Conservation (phyloP, 805 yeast genomes). For the Geotrichum ghanense region DNA sequence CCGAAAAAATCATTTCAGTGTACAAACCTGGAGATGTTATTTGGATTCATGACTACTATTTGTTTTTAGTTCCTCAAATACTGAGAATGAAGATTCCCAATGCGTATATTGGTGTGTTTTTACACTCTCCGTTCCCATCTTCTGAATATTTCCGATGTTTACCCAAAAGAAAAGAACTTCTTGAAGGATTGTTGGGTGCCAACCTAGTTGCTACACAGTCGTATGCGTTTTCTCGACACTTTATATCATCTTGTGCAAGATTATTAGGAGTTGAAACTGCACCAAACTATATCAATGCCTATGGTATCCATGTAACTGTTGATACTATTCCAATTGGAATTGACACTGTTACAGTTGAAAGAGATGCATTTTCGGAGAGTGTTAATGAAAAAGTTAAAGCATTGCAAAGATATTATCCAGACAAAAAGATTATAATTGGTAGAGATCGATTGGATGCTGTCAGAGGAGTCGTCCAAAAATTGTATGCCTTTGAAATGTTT, state of each 20-base stretch:
- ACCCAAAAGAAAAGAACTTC: slow-evolving; percentile 66
- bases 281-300: slow-evolving; percentile 42
- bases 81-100: slow-evolving; percentile 66
- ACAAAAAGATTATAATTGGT: slow-evolving; percentile 70
- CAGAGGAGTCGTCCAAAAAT: slow-evolving; percentile 86
- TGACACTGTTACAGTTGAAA: slow-evolving; percentile 57
- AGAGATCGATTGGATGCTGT: slow-evolving; percentile 88
- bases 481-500: slow-evolving; percentile 83
- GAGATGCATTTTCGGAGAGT: slow-evolving; percentile 39
- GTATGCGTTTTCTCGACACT: slow-evolving; percentile 79
- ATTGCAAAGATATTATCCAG: slow-evolving; percentile 36
- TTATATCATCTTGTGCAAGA: slow-evolving; percentile 81
- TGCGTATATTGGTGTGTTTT: slow-evolving; percentile 62
- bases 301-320: slow-evolving; percentile 67
- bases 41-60: slow-evolving; percentile 87
- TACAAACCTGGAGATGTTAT: slow-evolving; percentile 84
- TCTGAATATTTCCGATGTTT: slow-evolving; percentile 87
- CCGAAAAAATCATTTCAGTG: slow-evolving; percentile 57
- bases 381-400: slow-evolving; percentile 45
- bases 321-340: slow-evolving; percentile 83
- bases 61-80: slow-evolving; percentile 71
- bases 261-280: slow-evolving; percentile 63
- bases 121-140: slow-evolving; percentile 92
- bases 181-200: slow-evolving; percentile 89
- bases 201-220: slow-evolving; percentile 81